These are phyloP conservation scores for Triticum dicoccoides DNA, from an alignment of 176 grass and related monocot species.

Conservation along the genomic window DNA sequence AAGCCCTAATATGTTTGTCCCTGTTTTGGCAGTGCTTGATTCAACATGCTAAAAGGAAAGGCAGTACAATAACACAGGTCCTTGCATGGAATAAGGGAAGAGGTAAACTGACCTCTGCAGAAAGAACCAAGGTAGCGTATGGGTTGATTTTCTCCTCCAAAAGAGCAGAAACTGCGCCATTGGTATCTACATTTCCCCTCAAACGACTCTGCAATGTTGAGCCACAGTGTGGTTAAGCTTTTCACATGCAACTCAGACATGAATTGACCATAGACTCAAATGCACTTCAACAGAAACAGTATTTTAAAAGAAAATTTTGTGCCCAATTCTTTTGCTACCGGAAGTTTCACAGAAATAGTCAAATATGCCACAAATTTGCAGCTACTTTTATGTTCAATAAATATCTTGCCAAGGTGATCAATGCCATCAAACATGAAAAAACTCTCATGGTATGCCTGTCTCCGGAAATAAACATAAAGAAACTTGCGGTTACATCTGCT, in stretches of 20 bases:
- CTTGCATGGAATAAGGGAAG: constrained; percentile 1
- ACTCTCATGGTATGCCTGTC: constrained; percentile 38
- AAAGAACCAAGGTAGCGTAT: constrained; percentile 44
- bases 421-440: constrained; percentile 11
- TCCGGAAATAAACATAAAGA: constrained; percentile 69
- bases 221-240: constrained; percentile 1
- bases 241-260: background rate
- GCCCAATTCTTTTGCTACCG: background rate
- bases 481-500: constrained; percentile 46
- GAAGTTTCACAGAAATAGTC: background rate
- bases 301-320: background rate
- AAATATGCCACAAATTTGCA: background rate
- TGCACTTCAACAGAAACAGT: constrained; percentile 1
- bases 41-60: background rate
- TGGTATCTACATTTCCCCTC: constrained; percentile 72
- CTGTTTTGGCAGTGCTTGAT: background rate
- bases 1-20: background rate
- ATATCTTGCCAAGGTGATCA: background rate
- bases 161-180: constrained; percentile 57
- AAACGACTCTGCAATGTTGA: constrained; percentile 57
- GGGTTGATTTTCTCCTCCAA: constrained; percentile 43
- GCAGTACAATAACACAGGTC: background rate
- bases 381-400: background rate
- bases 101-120: constrained; percentile 65
- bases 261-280: background rate